Evolutionary conservation across 2,329 filamentous ascomycete species (phyloP).

Genomic region (Fusarium torreyae): DNA sequence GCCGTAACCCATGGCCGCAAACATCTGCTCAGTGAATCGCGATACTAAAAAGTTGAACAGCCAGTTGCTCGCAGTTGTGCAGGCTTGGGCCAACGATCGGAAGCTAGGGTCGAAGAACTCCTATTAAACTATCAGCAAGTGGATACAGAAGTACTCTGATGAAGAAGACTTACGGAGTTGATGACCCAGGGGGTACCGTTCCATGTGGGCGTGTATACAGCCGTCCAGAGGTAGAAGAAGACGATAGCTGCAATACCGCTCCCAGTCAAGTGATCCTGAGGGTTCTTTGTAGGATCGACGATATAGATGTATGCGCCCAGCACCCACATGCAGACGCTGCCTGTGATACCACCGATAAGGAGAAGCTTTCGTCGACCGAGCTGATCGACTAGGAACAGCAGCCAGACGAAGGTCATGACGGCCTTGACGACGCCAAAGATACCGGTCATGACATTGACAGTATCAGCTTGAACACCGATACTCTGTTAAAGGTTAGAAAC

Average conservation of each 20-base stretch:
- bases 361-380: slow-evolving; percentile 64
- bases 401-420: slow-evolving; percentile 73
- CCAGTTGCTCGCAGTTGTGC: slow-evolving; percentile 72
- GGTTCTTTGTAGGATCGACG: slow-evolving; percentile 53
- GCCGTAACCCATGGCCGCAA: slow-evolving; percentile 61
- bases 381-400: slow-evolving; percentile 74
- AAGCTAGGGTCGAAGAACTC: slow-evolving; percentile 67
- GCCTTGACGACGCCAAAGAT: slow-evolving; percentile 79
- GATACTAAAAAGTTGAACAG: slow-evolving; percentile 69
- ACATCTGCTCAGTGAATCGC: slow-evolving; percentile 58
- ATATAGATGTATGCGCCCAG: slow-evolving; percentile 70
- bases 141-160: too few relatives aligned
- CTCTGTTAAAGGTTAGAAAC: background rate
- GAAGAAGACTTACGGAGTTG: slow-evolving; percentile 10
- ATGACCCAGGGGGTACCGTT: slow-evolving; percentile 74
- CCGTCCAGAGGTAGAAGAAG: slow-evolving; percentile 76
- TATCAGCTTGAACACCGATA: slow-evolving; percentile 30
- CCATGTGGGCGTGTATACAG: slow-evolving; percentile 71
- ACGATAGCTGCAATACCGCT: slow-evolving; percentile 71
- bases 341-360: slow-evolving; percentile 72
- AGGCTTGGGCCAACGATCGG: slow-evolving; percentile 68
- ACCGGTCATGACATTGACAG: slow-evolving; percentile 69
- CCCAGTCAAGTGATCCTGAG: slow-evolving; percentile 54
- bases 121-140: background rate
- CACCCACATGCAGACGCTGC: slow-evolving; percentile 73